Evolutionary conservation across 805 yeast species (phyloP).

Genomic region (Naumovozyma castellii): DNA sequence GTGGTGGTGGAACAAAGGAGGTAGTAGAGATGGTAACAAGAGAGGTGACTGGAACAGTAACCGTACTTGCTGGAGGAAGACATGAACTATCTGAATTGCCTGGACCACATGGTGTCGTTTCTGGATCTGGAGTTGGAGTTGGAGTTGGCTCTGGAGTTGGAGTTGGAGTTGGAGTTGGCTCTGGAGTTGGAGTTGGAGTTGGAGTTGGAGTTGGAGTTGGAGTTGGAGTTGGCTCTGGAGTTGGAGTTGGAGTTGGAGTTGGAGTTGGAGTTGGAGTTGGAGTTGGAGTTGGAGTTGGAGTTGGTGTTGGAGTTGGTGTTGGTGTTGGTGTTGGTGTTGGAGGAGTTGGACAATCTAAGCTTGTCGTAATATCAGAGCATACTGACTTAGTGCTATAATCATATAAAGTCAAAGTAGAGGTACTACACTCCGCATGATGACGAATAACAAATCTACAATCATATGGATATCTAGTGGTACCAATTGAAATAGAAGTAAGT

Average conservation of each 20-base stretch:
- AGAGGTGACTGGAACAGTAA: not conserved
- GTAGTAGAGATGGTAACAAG: not conserved
- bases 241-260: not conserved
- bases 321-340: not conserved
- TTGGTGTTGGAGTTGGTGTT: not conserved
- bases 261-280: not conserved
- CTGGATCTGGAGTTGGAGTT: not conserved
- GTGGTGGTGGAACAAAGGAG: not conserved
- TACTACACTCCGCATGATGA: not conserved
- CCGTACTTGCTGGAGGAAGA: too few species aligned
- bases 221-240: not conserved
- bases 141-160: not conserved
- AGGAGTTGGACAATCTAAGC: not conserved
- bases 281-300: not conserved
- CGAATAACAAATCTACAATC: not conserved
- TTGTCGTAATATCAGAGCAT: not conserved
- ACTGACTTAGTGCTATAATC: not conserved
- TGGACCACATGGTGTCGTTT: not conserved
- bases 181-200: not conserved
- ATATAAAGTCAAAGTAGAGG: not conserved
- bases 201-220: not conserved
- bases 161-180: not conserved
- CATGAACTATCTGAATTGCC: too few species aligned
- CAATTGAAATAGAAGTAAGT: not conserved
- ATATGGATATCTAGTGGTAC: not conserved